Evolutionary conservation across 331 rosid species (phyloP), one percentile per base, ranked within the genome.

Genomic region (Saraca asoca): DNA sequence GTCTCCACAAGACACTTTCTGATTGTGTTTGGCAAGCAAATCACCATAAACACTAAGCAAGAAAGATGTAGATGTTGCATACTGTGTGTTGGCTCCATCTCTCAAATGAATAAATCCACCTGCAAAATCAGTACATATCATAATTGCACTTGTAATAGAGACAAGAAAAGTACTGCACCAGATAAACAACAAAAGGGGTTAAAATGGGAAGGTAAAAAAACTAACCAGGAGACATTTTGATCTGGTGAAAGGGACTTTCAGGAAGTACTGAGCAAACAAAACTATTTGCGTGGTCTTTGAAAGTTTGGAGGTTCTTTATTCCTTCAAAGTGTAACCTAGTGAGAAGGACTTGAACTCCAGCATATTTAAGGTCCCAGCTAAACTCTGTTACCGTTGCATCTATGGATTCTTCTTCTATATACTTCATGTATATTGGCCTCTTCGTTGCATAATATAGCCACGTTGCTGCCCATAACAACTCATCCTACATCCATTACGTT

Each of bases 321-420:
- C 98, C 98, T 44, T 80, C 66, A 24, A 76, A 83, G 78, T 68
- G 79, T 43, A 88, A 48, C 95, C 90, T 73, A 24, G 84, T 7
- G 6, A 94, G 84, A 54, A 94, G 83, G 74, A 88, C 52, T 86
- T 94, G 97, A 53, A 87, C 90, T 65, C 98, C 98, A 5, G 97
- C 96, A 62, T 86, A 94, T 74, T 94, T 94, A 39, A 94, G 97
- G 58, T 94, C 98, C 98, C 98, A 94, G 57, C 97, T 94, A 54
- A 94, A 94, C 70, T 94, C 98, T 5, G 83, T 46, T 2, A 94
- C 98, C 16, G 7, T 16, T 1, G 85, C 97, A 69, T 86, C 83
- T 8, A 88, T 85, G 54, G 85, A 6, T 37, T 94, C 95, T 65
- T 90, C 91, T 62, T 66, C 18, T 29, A 94, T 51, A 51, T 72